Conservation (phyloP, 495 filamentous ascomycete genomes). For the Physcia stellaris region DNA sequence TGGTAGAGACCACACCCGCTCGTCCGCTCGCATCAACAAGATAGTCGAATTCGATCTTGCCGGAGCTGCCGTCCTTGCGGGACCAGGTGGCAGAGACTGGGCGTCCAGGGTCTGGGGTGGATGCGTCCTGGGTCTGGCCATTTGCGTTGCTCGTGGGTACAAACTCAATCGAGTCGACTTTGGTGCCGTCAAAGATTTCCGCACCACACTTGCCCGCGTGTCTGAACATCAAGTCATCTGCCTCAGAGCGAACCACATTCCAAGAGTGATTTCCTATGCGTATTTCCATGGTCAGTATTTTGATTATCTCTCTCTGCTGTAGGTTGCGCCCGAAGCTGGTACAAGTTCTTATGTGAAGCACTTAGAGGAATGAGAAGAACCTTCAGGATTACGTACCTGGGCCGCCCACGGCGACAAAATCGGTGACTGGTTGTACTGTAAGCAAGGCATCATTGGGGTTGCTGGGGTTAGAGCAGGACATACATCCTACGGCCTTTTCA, state of each 20-base stretch:
- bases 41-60: slow-evolving; percentile 24
- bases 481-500: slow-evolving; percentile 21
- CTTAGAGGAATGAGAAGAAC: too few relatives aligned
- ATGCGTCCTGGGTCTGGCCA: not conserved
- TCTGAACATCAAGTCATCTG: slow-evolving; percentile 36
- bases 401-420: slow-evolving; percentile 33
- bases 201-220: slow-evolving; percentile 34
- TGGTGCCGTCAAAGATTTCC: slow-evolving; percentile 30
- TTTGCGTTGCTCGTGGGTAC: slow-evolving; percentile 1
- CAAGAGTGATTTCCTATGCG: slow-evolving; percentile 31
- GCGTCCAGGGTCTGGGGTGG: slow-evolving; percentile 20
- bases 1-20: slow-evolving; percentile 22
- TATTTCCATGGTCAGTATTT: too few relatives aligned
- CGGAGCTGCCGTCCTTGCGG: slow-evolving; percentile 27
- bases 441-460: not conserved
- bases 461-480: not conserved
- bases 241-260: slow-evolving; percentile 40
- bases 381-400: too few relatives aligned
- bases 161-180: slow-evolving; percentile 29
- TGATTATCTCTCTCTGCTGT: too few relatives aligned
- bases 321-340: too few relatives aligned
- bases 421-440: slow-evolving; percentile 23
- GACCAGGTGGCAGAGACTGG: slow-evolving; percentile 33
- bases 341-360: too few relatives aligned
- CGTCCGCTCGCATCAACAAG: slow-evolving; percentile 27